These are phyloP conservation scores for Penicillium daleae DNA, from an alignment of 495 filamentous ascomycete species.

Conservation along the genomic window DNA sequence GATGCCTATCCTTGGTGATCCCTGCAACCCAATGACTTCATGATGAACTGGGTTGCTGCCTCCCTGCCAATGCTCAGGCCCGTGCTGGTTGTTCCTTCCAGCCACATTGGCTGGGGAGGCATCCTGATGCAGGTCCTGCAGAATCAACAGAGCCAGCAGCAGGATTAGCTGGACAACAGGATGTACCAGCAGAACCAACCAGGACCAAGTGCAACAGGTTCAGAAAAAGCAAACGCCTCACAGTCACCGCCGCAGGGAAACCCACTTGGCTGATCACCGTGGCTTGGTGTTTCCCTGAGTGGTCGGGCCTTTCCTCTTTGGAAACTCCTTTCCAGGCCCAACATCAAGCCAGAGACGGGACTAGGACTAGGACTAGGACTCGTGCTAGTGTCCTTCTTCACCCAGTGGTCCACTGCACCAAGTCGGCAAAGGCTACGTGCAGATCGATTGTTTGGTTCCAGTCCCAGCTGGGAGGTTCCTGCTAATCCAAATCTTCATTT, in stretches of 20 bases:
- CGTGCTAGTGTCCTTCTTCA: constrained; percentile 17
- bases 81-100: neutral
- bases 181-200: neutral
- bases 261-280: constrained; percentile 10
- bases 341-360: too few relatives aligned
- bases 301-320: too few relatives aligned
- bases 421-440: constrained; percentile 12
- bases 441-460: constrained; percentile 21
- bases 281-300: neutral
- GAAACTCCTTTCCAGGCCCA: too few relatives aligned
- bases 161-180: neutral
- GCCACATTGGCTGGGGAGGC: constrained; percentile 31
- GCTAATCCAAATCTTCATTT: neutral
- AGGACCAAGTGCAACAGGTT: neutral
- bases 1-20: neutral
- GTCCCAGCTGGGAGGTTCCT: constrained; percentile 15
- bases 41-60: constrained; percentile 3
- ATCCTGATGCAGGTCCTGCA: constrained; percentile 11
- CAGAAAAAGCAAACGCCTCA: constrained; percentile 8
- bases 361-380: too few relatives aligned
- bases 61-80: neutral
- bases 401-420: constrained; percentile 7
- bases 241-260: constrained; percentile 10
- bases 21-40: constrained; percentile 19
- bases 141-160: neutral